A percentile compares a stretch with the other conserved stretches of the same genome.
Evolutionary conservation across 2,329 filamentous ascomycete species (phyloP).

Genomic region (Xylaria sp.): DNA sequence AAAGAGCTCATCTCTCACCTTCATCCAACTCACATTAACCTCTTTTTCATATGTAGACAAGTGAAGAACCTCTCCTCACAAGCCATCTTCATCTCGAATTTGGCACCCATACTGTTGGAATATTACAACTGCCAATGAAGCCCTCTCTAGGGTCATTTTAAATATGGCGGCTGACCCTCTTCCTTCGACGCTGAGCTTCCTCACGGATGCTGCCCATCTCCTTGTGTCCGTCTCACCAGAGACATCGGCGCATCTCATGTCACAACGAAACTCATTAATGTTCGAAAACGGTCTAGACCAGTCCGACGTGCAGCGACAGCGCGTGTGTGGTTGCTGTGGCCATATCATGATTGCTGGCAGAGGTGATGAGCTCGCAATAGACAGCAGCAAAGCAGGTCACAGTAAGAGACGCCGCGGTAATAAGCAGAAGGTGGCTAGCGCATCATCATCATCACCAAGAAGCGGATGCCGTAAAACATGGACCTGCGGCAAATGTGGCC

Average conservation of each 20-base stretch:
- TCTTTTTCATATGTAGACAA: neutral
- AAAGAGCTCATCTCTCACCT: neutral
- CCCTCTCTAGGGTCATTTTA: neutral
- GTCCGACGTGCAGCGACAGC: slow-evolving; percentile 63
- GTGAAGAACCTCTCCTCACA: neutral
- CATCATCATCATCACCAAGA: neutral
- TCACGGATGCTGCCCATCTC: slow-evolving; percentile 70
- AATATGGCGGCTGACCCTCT: slow-evolving; percentile 44
- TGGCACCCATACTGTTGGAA: neutral
- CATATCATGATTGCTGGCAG: slow-evolving; percentile 68
- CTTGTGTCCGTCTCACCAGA: slow-evolving; percentile 64
- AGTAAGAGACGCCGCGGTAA: slow-evolving; percentile 44
- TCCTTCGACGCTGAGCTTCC: slow-evolving; percentile 53
- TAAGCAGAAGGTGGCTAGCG: slow-evolving; percentile 7
- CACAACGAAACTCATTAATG: slow-evolving; percentile 61
- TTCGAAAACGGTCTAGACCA: slow-evolving; percentile 58
- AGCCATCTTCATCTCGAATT: neutral
- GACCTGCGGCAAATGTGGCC: slow-evolving; percentile 59
- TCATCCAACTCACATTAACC: neutral
- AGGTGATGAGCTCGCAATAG: slow-evolving; percentile 55
- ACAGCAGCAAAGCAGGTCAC: slow-evolving; percentile 60
- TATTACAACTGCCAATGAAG: neutral
- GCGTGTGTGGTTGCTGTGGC: slow-evolving; percentile 69
- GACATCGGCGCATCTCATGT: slow-evolving; percentile 70
- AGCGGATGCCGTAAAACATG: slow-evolving; percentile 53